Evolutionary conservation across 2,329 filamentous ascomycete genomes (phyloP).

Genomic region (Scedosporium aurantiacum): DNA sequence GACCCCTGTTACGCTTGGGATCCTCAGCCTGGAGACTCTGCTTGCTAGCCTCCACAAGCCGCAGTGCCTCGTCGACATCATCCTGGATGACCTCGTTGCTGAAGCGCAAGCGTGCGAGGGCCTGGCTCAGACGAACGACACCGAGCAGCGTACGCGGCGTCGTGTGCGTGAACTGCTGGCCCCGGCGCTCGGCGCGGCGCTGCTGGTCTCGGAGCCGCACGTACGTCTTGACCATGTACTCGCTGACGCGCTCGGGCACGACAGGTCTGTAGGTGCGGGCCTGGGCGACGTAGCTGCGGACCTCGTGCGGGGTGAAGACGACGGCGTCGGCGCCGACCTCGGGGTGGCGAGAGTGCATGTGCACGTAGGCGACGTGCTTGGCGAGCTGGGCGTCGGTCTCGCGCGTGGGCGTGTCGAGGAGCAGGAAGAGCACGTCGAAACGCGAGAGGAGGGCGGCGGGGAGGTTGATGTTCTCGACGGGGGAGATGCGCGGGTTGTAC

Average conservation of each 20-base stretch:
- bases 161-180: conserved; percentile 88
- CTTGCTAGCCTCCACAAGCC: conserved; percentile 87
- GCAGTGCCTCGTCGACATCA: conserved; percentile 89
- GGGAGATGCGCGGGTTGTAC: conserved; percentile 94
- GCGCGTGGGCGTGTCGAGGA: conserved; percentile 84
- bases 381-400: conserved; percentile 89
- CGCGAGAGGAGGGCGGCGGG: conserved; percentile 92
- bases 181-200: conserved; percentile 79
- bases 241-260: conserved; percentile 74
- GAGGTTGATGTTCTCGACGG: conserved; percentile 97
- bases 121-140: conserved; percentile 85
- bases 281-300: conserved; percentile 90
- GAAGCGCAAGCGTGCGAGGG: conserved; percentile 84
- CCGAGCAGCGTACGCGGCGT: conserved; percentile 89
- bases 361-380: conserved; percentile 89
- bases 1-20: conserved; percentile 54
- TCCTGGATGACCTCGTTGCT: conserved; percentile 74
- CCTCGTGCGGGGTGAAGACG: conserved; percentile 87
- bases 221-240: conserved; percentile 96
- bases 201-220: conserved; percentile 89
- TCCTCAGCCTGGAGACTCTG: conserved; percentile 71
- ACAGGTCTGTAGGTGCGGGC: conserved; percentile 81
- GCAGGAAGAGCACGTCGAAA: conserved; percentile 94
- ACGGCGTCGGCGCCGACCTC: conserved; percentile 51
- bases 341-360: conserved; percentile 93